Evolutionary conservation across 2,329 filamentous ascomycete species (phyloP).

Genomic region (Trichoderma afroharzianum): DNA sequence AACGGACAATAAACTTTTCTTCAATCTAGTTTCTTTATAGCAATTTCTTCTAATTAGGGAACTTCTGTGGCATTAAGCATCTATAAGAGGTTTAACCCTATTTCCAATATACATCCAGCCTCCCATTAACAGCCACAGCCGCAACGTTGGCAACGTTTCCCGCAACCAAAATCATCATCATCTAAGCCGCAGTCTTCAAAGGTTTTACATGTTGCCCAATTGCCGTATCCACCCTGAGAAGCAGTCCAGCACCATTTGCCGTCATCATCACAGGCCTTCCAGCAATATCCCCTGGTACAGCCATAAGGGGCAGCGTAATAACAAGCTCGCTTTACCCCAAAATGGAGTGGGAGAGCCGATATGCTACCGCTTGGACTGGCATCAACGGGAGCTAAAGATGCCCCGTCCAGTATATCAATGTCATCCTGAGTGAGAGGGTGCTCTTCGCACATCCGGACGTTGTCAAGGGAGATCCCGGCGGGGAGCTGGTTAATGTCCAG

Average conservation of each 20-base stretch:
- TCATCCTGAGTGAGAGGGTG: neutral
- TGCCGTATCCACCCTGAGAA: neutral
- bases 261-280: neutral
- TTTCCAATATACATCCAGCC: neutral
- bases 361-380: neutral
- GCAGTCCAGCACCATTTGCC: neutral
- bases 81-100: neutral
- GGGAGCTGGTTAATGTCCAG: neutral
- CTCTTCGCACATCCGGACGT: neutral
- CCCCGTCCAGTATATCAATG: neutral
- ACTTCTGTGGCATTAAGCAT: neutral
- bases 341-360: neutral
- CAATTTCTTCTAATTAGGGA: neutral
- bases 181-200: neutral
- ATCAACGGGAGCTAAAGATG: neutral
- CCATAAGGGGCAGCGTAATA: neutral
- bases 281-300: neutral
- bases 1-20: neutral
- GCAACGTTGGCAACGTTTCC: neutral
- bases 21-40: neutral
- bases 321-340: neutral
- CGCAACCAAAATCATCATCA: neutral
- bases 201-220: neutral
- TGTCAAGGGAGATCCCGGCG: neutral
- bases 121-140: neutral